phyloP scores from a whole-genome alignment of 1,139 yeast genomes.

The Yamadazyma kanchanaburiensis region DNA sequence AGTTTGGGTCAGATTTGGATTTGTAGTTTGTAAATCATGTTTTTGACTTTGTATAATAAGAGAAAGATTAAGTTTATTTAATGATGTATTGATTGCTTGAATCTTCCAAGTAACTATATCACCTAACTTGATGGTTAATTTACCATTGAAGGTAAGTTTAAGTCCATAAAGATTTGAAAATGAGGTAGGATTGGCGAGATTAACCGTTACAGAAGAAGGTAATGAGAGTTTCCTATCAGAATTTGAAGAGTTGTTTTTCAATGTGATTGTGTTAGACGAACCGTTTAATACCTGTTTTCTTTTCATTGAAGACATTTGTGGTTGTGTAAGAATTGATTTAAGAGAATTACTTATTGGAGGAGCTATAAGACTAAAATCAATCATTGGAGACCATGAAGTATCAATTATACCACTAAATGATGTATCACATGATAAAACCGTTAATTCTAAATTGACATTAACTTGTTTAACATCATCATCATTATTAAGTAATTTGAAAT shows the following conservation, averaged over 20 bases:
- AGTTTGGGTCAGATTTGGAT: too few relatives aligned
- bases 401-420: conserved; percentile 31
- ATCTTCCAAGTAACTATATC: conserved; percentile 61
- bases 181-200: conserved; percentile 28
- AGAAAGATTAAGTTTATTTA: conserved; percentile 44
- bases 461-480: conserved; percentile 28
- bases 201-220: conserved; percentile 44
- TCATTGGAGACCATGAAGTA: conserved; percentile 59
- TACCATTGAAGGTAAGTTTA: conserved; percentile 61
- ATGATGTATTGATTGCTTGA: conserved; percentile 61
- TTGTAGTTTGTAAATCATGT: background rate
- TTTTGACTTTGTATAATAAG: conserved; percentile 26
- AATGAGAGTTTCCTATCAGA: conserved; percentile 19
- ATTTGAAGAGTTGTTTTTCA: conserved; percentile 3
- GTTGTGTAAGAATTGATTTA: conserved; percentile 13
- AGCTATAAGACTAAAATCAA: conserved; percentile 53
- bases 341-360: conserved; percentile 43
- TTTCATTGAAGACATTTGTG: conserved; percentile 1
- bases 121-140: conserved; percentile 58
- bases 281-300: conserved; percentile 2
- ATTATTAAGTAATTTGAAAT: conserved; percentile 40
- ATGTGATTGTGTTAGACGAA: conserved; percentile 3
- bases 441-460: conserved; percentile 26
- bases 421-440: conserved; percentile 6
- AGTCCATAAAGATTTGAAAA: conserved; percentile 44